Percentiles rank a stretch among this genome's conserved stretches.
phyloP scores from a whole-genome alignment of 1,284 basidiomycete genomes.

The Cutaneotrichosporon sp. region DNA sequence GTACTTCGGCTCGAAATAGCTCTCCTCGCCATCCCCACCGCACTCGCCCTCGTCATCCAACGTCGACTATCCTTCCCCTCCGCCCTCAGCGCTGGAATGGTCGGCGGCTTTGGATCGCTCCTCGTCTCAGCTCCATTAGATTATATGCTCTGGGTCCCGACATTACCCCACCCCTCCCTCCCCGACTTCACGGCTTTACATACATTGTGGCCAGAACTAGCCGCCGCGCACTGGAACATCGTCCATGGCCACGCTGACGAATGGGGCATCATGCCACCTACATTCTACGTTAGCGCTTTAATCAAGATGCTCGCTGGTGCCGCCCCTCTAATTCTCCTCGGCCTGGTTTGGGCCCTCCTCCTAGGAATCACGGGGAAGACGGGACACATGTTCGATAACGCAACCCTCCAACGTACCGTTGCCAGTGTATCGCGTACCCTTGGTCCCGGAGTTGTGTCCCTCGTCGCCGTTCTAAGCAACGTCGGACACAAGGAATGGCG shows the following conservation, averaged over 20 bases:
- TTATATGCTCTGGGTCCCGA: conserved; percentile 74
- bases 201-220: conserved; percentile 83
- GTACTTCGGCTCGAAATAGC: conserved; percentile 80
- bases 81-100: conserved; percentile 60
- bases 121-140: conserved; percentile 69
- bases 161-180: conserved; percentile 37
- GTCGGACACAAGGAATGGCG: conserved; percentile 94
- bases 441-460: conserved; percentile 58
- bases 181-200: conserved; percentile 45
- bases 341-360: conserved; percentile 55
- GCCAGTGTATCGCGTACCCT: conserved; percentile 28
- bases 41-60: conserved; percentile 60
- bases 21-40: conserved; percentile 65
- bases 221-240: conserved; percentile 81
- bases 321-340: conserved; percentile 61
- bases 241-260: conserved; percentile 78
- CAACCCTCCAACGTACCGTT: conserved; percentile 18
- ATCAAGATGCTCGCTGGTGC: conserved; percentile 75
- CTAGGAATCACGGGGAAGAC: conserved; percentile 5
- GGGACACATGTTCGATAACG: conserved; percentile 11
- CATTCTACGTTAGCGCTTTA: conserved; percentile 70
- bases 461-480: conserved; percentile 68
- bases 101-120: conserved; percentile 60
- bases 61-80: conserved; percentile 56
- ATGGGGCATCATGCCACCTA: conserved; percentile 82